Percentiles rank a stretch among this genome's conserved stretches.
These are phyloP conservation scores for Aspergillus uvarum DNA, from an alignment of 2,329 filamentous ascomycete species.

Conservation along the genomic window DNA sequence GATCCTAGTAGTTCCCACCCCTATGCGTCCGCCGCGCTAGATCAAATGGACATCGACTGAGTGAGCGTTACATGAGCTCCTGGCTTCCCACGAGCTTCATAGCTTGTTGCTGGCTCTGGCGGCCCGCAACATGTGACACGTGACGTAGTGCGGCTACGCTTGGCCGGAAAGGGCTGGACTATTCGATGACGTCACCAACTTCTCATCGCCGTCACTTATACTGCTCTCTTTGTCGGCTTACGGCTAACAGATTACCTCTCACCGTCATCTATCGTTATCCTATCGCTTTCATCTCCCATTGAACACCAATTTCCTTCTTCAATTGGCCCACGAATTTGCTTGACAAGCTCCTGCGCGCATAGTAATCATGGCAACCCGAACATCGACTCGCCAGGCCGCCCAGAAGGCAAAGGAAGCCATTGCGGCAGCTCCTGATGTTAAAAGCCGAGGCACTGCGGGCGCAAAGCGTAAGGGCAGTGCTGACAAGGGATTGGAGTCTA, in stretches of 20 bases:
- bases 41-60: conserved; percentile 40
- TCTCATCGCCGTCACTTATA: conserved; percentile 18
- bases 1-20: conserved; percentile 20
- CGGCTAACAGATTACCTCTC: background rate
- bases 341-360: background rate
- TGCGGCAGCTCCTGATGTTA: conserved; percentile 31
- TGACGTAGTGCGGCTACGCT: conserved; percentile 5
- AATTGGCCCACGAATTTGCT: background rate
- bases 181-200: conserved; percentile 36
- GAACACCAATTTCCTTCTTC: background rate
- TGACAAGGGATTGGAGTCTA: conserved; percentile 30
- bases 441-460: conserved; percentile 28
- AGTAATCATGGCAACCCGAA: conserved; percentile 33
- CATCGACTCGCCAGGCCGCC: conserved; percentile 45
- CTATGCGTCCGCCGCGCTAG: conserved; percentile 17
- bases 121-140: background rate
- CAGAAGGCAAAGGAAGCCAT: conserved; percentile 46
- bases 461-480: conserved; percentile 42
- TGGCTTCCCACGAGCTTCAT: background rate
- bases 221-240: background rate
- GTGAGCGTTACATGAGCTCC: background rate
- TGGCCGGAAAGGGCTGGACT: conserved; percentile 3
- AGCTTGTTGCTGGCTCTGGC: background rate
- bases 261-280: background rate
- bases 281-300: background rate